Percentiles rank a stretch among this genome's conserved stretches.
These are phyloP conservation scores for Sindora glabra DNA, from an alignment of 306 rosid species.

Conservation along the genomic window DNA sequence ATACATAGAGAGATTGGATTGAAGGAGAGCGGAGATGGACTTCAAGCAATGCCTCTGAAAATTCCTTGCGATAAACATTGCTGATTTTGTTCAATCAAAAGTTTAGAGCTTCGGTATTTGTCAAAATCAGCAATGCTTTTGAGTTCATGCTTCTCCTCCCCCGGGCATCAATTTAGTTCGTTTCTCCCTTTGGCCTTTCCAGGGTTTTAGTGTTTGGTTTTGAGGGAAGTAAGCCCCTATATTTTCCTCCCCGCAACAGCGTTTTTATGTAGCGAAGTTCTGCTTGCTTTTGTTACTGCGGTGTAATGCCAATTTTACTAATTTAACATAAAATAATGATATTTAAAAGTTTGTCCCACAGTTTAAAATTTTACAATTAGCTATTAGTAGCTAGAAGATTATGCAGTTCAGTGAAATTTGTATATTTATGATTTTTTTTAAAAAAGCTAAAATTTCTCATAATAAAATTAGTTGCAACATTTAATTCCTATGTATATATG, in stretches of 20 bases:
- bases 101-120: background rate
- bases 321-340: no score
- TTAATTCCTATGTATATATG: no score
- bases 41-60: slow-evolving; percentile 49
- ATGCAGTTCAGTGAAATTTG: no score
- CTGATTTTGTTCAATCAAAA: slow-evolving; percentile 39
- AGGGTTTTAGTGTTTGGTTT: slow-evolving; percentile 33
- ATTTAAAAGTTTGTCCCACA: no score
- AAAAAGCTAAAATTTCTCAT: no score
- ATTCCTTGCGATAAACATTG: slow-evolving; percentile 56
- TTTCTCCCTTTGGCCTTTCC: background rate
- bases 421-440: no score
- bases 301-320: no score
- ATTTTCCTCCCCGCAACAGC: background rate
- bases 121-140: background rate
- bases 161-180: background rate
- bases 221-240: background rate
- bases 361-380: no score
- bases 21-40: slow-evolving; percentile 42
- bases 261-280: background rate
- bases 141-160: background rate
- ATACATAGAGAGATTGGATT: slow-evolving; percentile 48
- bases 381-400: no score
- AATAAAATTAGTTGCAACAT: no score
- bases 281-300: no score